Evolutionary conservation across 169 alveolate genomes (phyloP).

Genomic region (Amoebophrya sp.): DNA sequence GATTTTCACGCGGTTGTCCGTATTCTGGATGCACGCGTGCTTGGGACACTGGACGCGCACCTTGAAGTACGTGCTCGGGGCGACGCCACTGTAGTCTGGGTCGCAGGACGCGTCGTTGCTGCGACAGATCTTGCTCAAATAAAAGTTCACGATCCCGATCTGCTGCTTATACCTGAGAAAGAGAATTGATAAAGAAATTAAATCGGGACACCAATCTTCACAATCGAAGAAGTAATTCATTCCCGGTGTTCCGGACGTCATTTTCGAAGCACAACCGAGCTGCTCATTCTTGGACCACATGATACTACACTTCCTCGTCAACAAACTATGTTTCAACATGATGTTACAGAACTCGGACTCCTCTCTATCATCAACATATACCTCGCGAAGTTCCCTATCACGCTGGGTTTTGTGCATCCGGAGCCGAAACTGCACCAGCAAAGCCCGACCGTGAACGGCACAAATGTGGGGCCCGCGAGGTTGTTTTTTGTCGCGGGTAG

Average conservation of each 20-base stretch:
- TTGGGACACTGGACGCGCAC: constrained; percentile 10
- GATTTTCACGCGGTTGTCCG: neutral
- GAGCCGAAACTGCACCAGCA: constrained; percentile 18
- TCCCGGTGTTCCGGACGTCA: too few species aligned
- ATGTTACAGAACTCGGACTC: neutral
- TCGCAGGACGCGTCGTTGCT: neutral
- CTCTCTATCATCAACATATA: neutral
- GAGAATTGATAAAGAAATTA: too few species aligned
- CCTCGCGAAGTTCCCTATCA: neutral
- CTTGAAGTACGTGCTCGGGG: neutral
- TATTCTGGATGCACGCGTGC: neutral
- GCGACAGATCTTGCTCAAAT: neutral
- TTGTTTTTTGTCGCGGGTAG: constrained; percentile 13
- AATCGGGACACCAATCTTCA: too few species aligned
- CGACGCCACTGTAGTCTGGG: neutral
- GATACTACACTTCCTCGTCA: too few species aligned
- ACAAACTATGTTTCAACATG: too few species aligned
- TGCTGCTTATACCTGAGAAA: neutral
- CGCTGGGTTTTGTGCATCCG: neutral
- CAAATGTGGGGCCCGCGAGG: neutral
- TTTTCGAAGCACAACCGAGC: too few species aligned
- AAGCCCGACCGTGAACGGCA: neutral
- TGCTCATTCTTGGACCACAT: too few species aligned
- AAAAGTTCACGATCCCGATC: neutral
- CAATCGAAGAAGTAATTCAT: too few species aligned